Evolutionary conservation across 768 basidiomycete species (phyloP), one percentile per base, ranked within the genome.

Genomic region (Pleurotus pulmonarius): DNA sequence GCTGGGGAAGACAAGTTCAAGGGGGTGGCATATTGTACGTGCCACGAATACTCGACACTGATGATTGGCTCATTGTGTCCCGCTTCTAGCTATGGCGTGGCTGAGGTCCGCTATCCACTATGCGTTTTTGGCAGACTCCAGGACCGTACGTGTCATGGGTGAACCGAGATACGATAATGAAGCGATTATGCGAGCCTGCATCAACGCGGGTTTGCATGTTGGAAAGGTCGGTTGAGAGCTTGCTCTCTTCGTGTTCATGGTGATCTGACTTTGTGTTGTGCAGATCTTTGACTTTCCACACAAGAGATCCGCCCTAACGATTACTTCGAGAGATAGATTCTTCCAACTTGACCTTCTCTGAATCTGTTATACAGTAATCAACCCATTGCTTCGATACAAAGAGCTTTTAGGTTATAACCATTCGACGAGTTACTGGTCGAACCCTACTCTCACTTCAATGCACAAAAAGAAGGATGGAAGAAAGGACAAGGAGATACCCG

Each of bases 1-100:
- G 72, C 75, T 4, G 80, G 80, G 12, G 79, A 81, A 47, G 69
- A 69, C 4, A 75, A 75, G 56, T 81, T 77, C 63, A 63, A 77
- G 18, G 80, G 80, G 29, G 63, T 65, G 49, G 66, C 65, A 37
- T 60, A 77, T 65, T 69, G 79, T 80, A 34, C 29, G 29, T 34
- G 11, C 11, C 29, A 11, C 29, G 55, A 51, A 76, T 72, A 12
- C 40, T 59, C 18, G 1, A 37, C 16, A 22, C 25, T 8, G 13
- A 25, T 48, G 38, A 40, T 45, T 49, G 40, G n/a, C 26, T 29
- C 16, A 20, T 39, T 46, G 9, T 8, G 13, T 40, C 26, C 22
- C 56, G 7, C 24, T 58, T 58, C 56, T 57, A 74, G 72, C 65
- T 51, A 70, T 67, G 57, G 66, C 70, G 25, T 75, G 69, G 70